Evolutionary conservation across 805 yeast species (phyloP).

Genomic region (Priceomyces fermenticarens): DNA sequence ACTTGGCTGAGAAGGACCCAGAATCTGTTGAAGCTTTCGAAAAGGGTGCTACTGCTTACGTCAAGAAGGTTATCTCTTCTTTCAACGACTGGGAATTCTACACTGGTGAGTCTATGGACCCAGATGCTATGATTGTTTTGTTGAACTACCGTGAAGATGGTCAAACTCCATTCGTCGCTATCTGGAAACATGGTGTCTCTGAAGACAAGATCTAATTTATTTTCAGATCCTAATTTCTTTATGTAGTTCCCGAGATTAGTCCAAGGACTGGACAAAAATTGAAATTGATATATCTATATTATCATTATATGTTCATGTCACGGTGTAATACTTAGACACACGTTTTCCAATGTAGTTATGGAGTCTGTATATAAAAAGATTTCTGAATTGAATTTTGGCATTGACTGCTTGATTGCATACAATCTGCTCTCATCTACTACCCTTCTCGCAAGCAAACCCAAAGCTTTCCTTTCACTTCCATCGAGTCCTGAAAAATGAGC

Average conservation of each 20-base stretch:
- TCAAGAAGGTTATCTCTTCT: slow-evolving; percentile 91
- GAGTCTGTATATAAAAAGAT: slow-evolving; percentile 58
- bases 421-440: slow-evolving; percentile 72
- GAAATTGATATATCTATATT: slow-evolving; percentile 1
- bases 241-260: not conserved
- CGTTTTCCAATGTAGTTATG: slow-evolving; percentile 68
- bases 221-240: not conserved
- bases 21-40: slow-evolving; percentile 85
- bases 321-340: slow-evolving; percentile 39
- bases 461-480: slow-evolving; percentile 44
- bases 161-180: slow-evolving; percentile 92
- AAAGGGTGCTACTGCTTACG: slow-evolving; percentile 96
- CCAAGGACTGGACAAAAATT: too few relatives aligned
- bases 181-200: slow-evolving; percentile 98
- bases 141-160: slow-evolving; percentile 99
- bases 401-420: slow-evolving; percentile 35
- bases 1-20: slow-evolving; percentile 86
- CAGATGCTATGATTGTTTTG: slow-evolving; percentile 97
- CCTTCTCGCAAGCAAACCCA: slow-evolving; percentile 71
- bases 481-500: slow-evolving; percentile 10
- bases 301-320: not conserved
- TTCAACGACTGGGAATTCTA: slow-evolving; percentile 99
- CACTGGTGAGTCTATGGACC: slow-evolving; percentile 99
- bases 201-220: slow-evolving; percentile 81
- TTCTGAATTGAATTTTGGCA: slow-evolving; percentile 41